Evolutionary conservation across 768 basidiomycete genomes (phyloP).

Genomic region (Symmetrospora coprosmae): DNA sequence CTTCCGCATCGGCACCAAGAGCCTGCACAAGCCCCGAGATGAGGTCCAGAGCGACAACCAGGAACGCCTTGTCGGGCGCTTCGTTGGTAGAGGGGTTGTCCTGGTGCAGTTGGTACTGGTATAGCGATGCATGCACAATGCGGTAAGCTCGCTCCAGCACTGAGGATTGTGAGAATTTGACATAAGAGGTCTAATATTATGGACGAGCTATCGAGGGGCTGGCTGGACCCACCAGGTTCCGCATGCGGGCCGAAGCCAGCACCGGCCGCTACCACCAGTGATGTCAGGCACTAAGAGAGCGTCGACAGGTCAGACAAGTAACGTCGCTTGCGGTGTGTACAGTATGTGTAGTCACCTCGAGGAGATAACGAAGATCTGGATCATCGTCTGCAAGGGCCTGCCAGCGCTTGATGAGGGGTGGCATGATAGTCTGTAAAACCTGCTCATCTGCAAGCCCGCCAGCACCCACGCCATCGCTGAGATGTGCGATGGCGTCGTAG

Average conservation of each 20-base stretch:
- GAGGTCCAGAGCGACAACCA: constrained; percentile 93
- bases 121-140: constrained; percentile 65
- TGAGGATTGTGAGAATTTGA: no score
- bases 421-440: constrained; percentile 82
- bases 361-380: constrained; percentile 77
- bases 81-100: constrained; percentile 44
- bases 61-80: constrained; percentile 88
- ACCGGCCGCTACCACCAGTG: constrained; percentile 91
- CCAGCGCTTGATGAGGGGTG: constrained; percentile 80
- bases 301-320: neutral
- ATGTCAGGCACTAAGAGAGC: constrained; percentile 70
- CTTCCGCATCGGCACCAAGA: constrained; percentile 46
- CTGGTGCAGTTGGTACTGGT: constrained; percentile 78
- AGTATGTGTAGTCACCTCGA: constrained; percentile 54
- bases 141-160: constrained; percentile 81
- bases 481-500: constrained; percentile 91
- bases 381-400: constrained; percentile 74
- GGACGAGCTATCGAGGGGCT: neutral
- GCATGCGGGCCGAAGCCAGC: constrained; percentile 76
- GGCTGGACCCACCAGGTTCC: constrained; percentile 41
- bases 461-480: constrained; percentile 82
- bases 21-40: constrained; percentile 91
- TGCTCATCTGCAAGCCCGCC: constrained; percentile 67
- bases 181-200: neutral
- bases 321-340: neutral